Evolutionary conservation across 495 filamentous ascomycete species (phyloP).

Genomic region (Penicillium arizonense): DNA sequence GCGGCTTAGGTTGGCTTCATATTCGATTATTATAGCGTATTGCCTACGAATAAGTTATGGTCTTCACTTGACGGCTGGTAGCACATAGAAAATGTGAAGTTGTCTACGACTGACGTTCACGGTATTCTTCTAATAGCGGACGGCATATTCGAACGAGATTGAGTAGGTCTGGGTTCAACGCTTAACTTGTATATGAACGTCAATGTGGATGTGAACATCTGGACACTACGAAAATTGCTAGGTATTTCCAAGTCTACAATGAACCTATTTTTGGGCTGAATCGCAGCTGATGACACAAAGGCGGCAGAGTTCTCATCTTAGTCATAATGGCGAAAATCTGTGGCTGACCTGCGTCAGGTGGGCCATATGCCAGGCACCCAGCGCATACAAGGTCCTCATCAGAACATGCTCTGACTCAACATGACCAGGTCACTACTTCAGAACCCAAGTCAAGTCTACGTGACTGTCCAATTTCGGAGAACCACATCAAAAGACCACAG

Average conservation of each 20-base stretch:
- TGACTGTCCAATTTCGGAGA: not conserved
- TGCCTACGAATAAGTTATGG: no score
- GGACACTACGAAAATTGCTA: not conserved
- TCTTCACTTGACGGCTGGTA: no score
- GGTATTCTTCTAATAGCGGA: no score
- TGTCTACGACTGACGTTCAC: no score
- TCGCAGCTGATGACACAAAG: not conserved
- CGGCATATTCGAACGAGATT: no score
- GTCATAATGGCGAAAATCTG: not conserved
- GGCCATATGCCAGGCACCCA: not conserved
- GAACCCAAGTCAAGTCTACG: not conserved
- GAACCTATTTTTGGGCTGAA: not conserved
- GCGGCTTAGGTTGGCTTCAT: not conserved
- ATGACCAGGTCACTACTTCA: conserved; percentile 1
- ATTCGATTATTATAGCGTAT: not conserved
- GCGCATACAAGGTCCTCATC: not conserved
- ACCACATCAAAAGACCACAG: not conserved
- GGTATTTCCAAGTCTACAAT: not conserved
- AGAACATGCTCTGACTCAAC: not conserved
- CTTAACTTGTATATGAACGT: no score
- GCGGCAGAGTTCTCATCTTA: not conserved
- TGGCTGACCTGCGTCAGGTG: not conserved
- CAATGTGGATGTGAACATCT: no score
- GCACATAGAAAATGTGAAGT: no score
- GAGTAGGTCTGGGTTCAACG: not conserved